These are phyloP conservation scores for Cornus kousa DNA, from an alignment of 148 eudicot genomes.

Conservation along the genomic window DNA sequence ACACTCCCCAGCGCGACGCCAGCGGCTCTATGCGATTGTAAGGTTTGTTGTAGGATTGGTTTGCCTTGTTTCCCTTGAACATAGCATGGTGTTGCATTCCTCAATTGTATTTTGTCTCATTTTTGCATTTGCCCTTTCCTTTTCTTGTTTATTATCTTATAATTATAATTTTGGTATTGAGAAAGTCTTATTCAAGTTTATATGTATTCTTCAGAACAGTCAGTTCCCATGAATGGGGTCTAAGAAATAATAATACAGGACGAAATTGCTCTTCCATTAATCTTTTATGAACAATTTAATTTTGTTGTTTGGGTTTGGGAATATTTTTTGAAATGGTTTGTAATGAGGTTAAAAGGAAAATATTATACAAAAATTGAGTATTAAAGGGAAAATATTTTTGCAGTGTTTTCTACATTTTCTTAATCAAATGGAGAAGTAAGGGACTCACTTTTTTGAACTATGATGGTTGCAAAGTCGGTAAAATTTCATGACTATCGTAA, in stretches of 20 bases:
- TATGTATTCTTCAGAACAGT: constrained; percentile 17
- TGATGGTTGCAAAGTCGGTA: too few species aligned
- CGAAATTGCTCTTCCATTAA: not conserved
- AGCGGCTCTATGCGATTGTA: not conserved
- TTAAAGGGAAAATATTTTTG: too few species aligned
- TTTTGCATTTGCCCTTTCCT: not conserved
- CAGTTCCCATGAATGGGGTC: not conserved
- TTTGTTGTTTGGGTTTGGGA: too few species aligned
- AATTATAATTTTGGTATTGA: not conserved
- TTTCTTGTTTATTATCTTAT: not conserved
- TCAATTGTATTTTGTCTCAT: not conserved
- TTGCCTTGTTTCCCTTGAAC: constrained; percentile 4
- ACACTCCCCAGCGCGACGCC: not conserved
- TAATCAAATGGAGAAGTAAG: too few species aligned
- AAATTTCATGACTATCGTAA: too few species aligned
- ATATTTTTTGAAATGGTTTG: too few species aligned
- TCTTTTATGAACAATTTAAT: too few species aligned
- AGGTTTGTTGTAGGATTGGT: not conserved
- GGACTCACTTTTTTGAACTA: too few species aligned
- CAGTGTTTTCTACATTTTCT: too few species aligned
- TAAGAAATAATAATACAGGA: not conserved
- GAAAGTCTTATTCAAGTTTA: not conserved
- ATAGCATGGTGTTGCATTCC: not conserved
- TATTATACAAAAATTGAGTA: too few species aligned
- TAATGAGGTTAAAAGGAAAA: too few species aligned